These are phyloP conservation scores for Massarina eburnea DNA, from an alignment of 2,329 filamentous ascomycete species.

Conservation along the genomic window DNA sequence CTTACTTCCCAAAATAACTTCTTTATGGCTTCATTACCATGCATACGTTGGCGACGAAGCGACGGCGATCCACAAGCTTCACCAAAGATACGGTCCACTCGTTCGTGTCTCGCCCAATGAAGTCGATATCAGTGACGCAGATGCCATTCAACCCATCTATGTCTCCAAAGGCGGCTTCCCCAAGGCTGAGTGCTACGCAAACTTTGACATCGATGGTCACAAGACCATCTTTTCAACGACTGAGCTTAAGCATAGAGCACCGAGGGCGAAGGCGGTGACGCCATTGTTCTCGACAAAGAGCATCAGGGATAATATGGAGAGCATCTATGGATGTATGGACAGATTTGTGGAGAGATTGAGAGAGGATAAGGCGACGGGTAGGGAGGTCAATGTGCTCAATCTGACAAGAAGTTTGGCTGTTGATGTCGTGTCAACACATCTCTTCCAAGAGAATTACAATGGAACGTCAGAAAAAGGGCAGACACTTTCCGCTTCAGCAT, in stretches of 20 bases:
- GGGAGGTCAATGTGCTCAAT: constrained; percentile 53
- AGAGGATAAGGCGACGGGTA: constrained; percentile 30
- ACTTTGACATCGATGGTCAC: constrained; percentile 61
- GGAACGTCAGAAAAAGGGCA: constrained; percentile 44
- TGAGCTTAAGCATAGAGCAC: constrained; percentile 44
- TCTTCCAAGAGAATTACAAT: constrained; percentile 56
- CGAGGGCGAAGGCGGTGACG: constrained; percentile 53
- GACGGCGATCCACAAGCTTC: constrained; percentile 20
- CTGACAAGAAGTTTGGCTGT: constrained; percentile 54
- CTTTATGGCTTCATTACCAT: constrained; percentile 31
- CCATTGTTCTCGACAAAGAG: constrained; percentile 53
- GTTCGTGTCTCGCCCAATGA: constrained; percentile 31
- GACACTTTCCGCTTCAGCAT: constrained; percentile 47
- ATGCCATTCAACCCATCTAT: constrained; percentile 55
- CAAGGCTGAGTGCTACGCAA: constrained; percentile 55
- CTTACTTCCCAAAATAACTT: constrained; percentile 20
- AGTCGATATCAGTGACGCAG: constrained; percentile 30
- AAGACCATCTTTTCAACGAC: constrained; percentile 56
- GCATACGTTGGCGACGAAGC: constrained; percentile 33
- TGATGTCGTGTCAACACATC: constrained; percentile 57
- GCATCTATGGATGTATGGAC: constrained; percentile 47
- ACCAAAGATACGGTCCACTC: constrained; percentile 22
- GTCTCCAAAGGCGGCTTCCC: constrained; percentile 54
- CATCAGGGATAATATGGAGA: constrained; percentile 43
- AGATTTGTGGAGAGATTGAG: constrained; percentile 47